Evolutionary conservation across 2,329 filamentous ascomycete species (phyloP).

Genomic region (Colletotrichum lindemuthianum): DNA sequence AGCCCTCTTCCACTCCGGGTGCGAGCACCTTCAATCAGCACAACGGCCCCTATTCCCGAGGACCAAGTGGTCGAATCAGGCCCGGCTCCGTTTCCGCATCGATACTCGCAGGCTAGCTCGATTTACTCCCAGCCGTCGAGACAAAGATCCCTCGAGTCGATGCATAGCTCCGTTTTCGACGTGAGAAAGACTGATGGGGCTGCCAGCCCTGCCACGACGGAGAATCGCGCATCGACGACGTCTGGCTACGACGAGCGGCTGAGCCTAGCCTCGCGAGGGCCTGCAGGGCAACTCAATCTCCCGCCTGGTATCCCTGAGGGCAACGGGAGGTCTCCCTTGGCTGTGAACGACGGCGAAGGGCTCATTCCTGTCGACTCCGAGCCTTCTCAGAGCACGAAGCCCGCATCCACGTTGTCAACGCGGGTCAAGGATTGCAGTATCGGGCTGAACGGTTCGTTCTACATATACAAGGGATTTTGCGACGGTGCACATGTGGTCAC

Average conservation of each 20-base stretch:
- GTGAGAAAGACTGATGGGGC: conserved; percentile 42
- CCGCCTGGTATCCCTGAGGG: conserved; percentile 29
- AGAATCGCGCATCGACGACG: conserved; percentile 36
- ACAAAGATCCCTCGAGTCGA: conserved; percentile 47
- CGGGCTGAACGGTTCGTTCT: conserved; percentile 58
- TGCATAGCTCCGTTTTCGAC: conserved; percentile 49
- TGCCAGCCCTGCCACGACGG: conserved; percentile 36
- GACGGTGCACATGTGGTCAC: conserved; percentile 62
- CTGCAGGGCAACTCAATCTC: conserved; percentile 26
- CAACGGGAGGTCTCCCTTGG: conserved; percentile 22
- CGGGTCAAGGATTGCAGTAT: conserved; percentile 53
- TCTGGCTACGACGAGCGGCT: conserved; percentile 32
- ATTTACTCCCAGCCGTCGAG: conserved; percentile 39
- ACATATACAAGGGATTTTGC: conserved; percentile 64
- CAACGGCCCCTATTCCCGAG: conserved; percentile 14
- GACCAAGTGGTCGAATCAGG: conserved; percentile 12
- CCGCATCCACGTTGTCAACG: conserved; percentile 32
- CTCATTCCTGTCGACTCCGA: conserved; percentile 50
- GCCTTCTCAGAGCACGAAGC: conserved; percentile 26
- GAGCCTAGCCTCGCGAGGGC: conserved; percentile 4
- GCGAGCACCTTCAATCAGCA: conserved; percentile 5
- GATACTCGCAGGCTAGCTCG: conserved; percentile 32
- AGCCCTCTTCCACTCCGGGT: conserved; percentile 6
- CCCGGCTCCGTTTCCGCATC: conserved; percentile 10
- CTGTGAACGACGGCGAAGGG: conserved; percentile 42